Evolutionary conservation across 306 rosid species (phyloP).

Genomic region (Rosa persica): DNA sequence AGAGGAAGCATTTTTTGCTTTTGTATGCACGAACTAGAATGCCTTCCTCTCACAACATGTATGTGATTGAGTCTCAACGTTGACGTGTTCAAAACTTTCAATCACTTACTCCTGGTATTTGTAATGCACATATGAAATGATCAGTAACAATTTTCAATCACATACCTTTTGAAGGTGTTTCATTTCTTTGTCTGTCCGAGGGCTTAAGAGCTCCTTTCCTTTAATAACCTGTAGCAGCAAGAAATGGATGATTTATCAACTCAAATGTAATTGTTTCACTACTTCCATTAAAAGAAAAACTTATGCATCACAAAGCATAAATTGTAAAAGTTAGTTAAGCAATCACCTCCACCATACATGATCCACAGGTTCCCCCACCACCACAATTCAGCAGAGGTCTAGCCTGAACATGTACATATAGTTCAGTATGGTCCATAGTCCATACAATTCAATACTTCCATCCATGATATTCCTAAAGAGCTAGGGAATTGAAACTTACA

Average conservation of each 20-base stretch:
- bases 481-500: constrained; percentile 37
- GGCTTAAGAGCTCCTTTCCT: constrained; percentile 75
- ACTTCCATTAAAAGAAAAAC: neutral
- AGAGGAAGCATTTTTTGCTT: neutral
- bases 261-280: neutral
- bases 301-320: neutral
- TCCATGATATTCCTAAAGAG: neutral
- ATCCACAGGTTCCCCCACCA: constrained; percentile 86
- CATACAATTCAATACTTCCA: neutral
- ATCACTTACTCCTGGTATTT: neutral
- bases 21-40: neutral
- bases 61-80: neutral
- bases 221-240: constrained; percentile 54
- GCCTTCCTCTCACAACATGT: neutral
- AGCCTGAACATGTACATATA: constrained; percentile 37
- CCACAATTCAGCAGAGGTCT: constrained; percentile 73
- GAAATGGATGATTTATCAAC: neutral
- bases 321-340: neutral
- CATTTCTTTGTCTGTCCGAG: constrained; percentile 80
- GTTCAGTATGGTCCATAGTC: neutral
- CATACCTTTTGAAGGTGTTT: constrained; percentile 66
- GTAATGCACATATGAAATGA: neutral
- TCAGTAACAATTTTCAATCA: neutral
- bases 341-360: constrained; percentile 92
- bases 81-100: neutral